Conservation (phyloP, 2,329 filamentous ascomycete species). For the Talaromyces verruculosus region DNA sequence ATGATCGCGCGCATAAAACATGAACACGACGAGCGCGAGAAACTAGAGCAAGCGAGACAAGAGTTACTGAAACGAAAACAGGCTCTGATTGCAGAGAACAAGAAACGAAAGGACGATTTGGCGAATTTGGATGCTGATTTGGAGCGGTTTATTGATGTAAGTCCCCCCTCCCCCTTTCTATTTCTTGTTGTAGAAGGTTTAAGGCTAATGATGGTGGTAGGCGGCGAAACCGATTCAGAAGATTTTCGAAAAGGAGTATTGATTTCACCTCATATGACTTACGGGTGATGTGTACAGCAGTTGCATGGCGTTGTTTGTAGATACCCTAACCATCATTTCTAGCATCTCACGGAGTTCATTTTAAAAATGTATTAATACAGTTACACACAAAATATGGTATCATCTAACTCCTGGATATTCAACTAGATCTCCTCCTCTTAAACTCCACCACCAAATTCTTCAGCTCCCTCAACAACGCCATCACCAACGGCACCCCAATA, state of each 20-base stretch:
- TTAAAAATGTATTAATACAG: background rate
- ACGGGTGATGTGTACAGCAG: background rate
- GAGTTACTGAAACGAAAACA: slow-evolving; percentile 72
- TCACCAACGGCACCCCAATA: slow-evolving; percentile 81
- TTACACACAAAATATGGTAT: slow-evolving; percentile 12
- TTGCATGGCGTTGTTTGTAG: slow-evolving; percentile 13
- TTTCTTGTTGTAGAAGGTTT: background rate
- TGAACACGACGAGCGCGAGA: slow-evolving; percentile 79
- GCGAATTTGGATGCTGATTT: slow-evolving; percentile 87
- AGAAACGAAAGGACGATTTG: slow-evolving; percentile 88
- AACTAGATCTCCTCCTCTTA: slow-evolving; percentile 29
- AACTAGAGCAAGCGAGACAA: slow-evolving; percentile 79
- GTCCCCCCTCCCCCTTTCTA: slow-evolving; percentile 33
- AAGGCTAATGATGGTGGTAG: slow-evolving; percentile 44
- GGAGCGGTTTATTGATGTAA: slow-evolving; percentile 87
- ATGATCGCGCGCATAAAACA: slow-evolving; percentile 91
- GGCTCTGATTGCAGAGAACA: slow-evolving; percentile 72
- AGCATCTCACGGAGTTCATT: background rate
- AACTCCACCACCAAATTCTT: slow-evolving; percentile 51
- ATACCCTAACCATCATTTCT: background rate
- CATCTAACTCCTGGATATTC: background rate
- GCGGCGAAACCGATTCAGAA: slow-evolving; percentile 86
- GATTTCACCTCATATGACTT: background rate
- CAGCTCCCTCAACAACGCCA: slow-evolving; percentile 79
- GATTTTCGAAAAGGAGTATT: slow-evolving; percentile 73